Conservation (phyloP, 106 monocot species). For the Dactylorhiza incarnata region DNA sequence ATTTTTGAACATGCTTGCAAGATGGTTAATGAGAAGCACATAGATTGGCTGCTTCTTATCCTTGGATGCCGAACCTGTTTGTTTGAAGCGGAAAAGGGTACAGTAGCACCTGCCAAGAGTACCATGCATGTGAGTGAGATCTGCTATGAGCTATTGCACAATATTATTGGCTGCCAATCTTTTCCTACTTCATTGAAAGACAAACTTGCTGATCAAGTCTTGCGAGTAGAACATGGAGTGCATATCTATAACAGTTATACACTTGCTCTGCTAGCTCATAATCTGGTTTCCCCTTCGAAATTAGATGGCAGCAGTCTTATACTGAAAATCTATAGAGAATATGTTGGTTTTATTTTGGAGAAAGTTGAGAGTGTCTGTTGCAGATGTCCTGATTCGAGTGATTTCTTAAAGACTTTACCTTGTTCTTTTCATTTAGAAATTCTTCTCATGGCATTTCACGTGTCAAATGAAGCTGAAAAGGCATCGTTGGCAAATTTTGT, state of each 20-base stretch:
- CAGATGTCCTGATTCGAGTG: conserved; percentile 28
- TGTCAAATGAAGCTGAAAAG: conserved; percentile 55
- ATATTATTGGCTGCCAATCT: conserved; percentile 41
- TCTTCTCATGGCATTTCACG: conserved; percentile 77
- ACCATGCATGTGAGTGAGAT: conserved; percentile 34
- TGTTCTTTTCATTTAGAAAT: conserved; percentile 81
- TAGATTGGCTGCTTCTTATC: conserved; percentile 48
- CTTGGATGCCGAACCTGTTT: conserved; percentile 36
- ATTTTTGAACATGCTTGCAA: conserved; percentile 65
- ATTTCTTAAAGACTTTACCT: conserved; percentile 52
- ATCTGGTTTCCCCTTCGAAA: conserved; percentile 36
- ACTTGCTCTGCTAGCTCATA: conserved; percentile 63
- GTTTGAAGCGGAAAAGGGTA: conserved; percentile 36
- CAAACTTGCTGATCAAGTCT: conserved; percentile 62
- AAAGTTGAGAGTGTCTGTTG: conserved; percentile 31
- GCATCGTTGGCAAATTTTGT: conserved; percentile 35
- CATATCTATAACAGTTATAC: conserved; percentile 58
- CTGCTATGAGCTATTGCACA: conserved; percentile 77
- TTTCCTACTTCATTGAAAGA: conserved; percentile 44
- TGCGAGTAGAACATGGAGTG: conserved; percentile 59
- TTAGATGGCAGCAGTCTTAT: conserved; percentile 24
- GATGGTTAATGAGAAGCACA: conserved; percentile 45
- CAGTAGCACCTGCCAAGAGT: conserved; percentile 9
- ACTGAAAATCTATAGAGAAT: conserved; percentile 35
- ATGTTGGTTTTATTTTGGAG: conserved; percentile 40